Base-by-base conservation (phyloP, 371 early-diverging fungal species). In the Rhizopus microsporus region DNA sequence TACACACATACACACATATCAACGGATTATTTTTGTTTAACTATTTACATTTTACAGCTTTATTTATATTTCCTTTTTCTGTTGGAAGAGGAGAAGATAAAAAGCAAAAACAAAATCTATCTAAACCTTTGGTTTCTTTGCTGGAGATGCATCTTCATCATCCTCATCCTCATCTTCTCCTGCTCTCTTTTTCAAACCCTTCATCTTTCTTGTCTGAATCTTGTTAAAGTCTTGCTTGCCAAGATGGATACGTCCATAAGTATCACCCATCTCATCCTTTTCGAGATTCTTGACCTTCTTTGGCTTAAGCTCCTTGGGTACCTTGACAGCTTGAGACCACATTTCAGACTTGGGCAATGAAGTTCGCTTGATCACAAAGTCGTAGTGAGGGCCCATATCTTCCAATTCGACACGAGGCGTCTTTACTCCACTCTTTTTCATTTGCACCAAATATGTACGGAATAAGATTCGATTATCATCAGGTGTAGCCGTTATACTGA, bases 141-240 rank as follows among this genome's bases (percentile, higher is more conserved):
- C 63, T 30, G 69, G 47, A 38, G 45, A 6, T 17, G 17, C 52
- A 2, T 45, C 60, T 9, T 60, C 60, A 8, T 53, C 71, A 9
- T 69, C 74, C 12, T 78, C 84, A 7, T 79, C 83, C 9, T 67
- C 77, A 40, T 82, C 80, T 16, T 76, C 73, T 45, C 78, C 77
- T 32, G 64, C 59, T 35, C 74, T 48, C 42, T 79, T 73, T 60
- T 88, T 78, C 68, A 98, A 78, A 59, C 94, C 99, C 88, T 96
- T 96, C 93, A 98, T 94, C 87, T 98, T 98, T 68, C 99, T 83
- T 1, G 96, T 95, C 73, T 98, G 98, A 63, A 98, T 79, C 84
- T 92, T 90, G 62, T 78, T 60, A 51, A 98, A 79, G 51, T 96
- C 90, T 74, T 98, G 98, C 64, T 87, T 84, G 57, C 90, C 90